phyloP scores from a whole-genome alignment of 148 eudicot species.

The Cornus suecica region DNA sequence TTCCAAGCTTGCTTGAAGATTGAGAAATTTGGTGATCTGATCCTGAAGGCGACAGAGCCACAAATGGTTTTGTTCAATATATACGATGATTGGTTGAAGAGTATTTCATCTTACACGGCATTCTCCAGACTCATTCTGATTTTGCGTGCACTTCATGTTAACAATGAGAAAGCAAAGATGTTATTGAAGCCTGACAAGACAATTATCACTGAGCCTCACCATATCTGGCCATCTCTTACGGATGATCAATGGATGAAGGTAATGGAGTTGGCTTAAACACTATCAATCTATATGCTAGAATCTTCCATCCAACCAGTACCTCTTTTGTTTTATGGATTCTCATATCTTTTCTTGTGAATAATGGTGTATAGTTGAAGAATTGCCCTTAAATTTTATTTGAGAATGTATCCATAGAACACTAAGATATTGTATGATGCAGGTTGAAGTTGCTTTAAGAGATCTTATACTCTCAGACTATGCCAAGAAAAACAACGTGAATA shows the following conservation, averaged over 20 bases:
- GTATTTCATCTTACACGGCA: conserved; percentile 94
- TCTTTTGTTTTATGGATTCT: neutral
- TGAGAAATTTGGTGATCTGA: conserved; percentile 98
- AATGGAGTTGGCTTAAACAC: too few relatives aligned
- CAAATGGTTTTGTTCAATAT: conserved; percentile 99
- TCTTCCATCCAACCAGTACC: neutral
- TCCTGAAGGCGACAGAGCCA: conserved; percentile 97
- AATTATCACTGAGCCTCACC: conserved; percentile 93
- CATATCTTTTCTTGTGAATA: neutral
- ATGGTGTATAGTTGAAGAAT: neutral
- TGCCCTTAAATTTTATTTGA: neutral
- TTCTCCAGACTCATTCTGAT: conserved; percentile 94
- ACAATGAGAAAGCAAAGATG: conserved; percentile 99
- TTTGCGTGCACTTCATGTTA: conserved; percentile 95
- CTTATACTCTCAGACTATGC: conserved; percentile 96
- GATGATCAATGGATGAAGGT: conserved; percentile 99
- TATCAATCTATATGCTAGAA: too few relatives aligned
- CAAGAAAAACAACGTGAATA: conserved; percentile 96
- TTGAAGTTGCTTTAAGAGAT: conserved; percentile 98
- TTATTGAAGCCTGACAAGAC: conserved; percentile 95
- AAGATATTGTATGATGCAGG: conserved; percentile 42
- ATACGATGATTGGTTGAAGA: conserved; percentile 99
- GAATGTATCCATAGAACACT: neutral
- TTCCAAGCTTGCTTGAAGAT: conserved; percentile 99
- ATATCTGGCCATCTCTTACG: conserved; percentile 95